Conservation (phyloP, 306 rosid genomes). For the Inga oerstediana region DNA sequence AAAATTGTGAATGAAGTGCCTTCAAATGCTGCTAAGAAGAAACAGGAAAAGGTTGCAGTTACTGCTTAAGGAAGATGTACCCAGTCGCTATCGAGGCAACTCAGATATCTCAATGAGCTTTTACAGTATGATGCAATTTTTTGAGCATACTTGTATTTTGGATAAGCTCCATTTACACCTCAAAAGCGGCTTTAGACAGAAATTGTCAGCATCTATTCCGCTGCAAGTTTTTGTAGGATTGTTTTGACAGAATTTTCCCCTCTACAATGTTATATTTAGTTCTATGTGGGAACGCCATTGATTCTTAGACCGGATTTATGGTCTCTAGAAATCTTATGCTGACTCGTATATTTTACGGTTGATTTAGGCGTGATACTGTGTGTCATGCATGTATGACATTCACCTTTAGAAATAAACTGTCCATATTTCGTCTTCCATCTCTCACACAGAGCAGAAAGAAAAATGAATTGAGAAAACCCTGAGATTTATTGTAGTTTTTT, state of each 20-base stretch:
- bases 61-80: slow-evolving; percentile 44
- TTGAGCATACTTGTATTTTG: slow-evolving; percentile 29
- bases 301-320: slow-evolving; percentile 11
- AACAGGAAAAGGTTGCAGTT: slow-evolving; percentile 65
- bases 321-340: slow-evolving; percentile 18
- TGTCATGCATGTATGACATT: background rate
- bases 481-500: background rate
- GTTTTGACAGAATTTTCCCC: slow-evolving; percentile 11
- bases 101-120: slow-evolving; percentile 18
- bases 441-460: background rate
- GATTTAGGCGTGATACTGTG: background rate
- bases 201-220: slow-evolving; percentile 23
- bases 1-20: slow-evolving; percentile 44
- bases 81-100: background rate
- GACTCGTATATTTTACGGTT: slow-evolving; percentile 12
- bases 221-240: slow-evolving; percentile 42
- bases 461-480: background rate
- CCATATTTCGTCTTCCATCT: slow-evolving; percentile 12
- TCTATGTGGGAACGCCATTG: slow-evolving; percentile 19
- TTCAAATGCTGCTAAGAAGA: slow-evolving; percentile 57
- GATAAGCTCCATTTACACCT: slow-evolving; percentile 32
- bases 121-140: slow-evolving; percentile 26
- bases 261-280: slow-evolving; percentile 21
- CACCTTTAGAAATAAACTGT: slow-evolving; percentile 14
- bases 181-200: slow-evolving; percentile 25